Base-by-base conservation (phyloP, 2,329 filamentous ascomycete species). In the Phialemonium atrogriseum region DNA sequence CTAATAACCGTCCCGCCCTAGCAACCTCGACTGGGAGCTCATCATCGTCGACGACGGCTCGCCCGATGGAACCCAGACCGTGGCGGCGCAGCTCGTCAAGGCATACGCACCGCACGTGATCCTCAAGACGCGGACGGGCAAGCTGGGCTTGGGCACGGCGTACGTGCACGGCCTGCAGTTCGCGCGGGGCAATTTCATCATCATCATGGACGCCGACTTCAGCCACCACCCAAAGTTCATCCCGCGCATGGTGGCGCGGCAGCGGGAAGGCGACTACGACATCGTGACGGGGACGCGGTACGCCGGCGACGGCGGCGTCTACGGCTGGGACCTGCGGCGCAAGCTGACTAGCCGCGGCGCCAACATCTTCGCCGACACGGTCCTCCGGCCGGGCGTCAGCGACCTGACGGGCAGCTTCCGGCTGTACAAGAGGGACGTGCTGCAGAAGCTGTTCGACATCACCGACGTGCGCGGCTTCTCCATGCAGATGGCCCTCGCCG, bases 161-260 rank as follows among this genome's bases (percentile, higher is more conserved):
- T 96, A 96, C 64, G 85, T 95, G 23, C 88, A 95, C 61, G 89
- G 89, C 32, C 72, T 98, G 38, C 77, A 94, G 58, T 96, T 84
- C 55, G 82, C 73, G 15, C 87, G 79, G 14, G 91, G 91, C 50
- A 95, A 93, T 73, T 96, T 79, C 54, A 85, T 98, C 55, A 85
- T 98, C 69, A 98, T 98, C 73, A 98, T 98, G 91, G 91, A 98
- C 68, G 91, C 93, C 62, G 91, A 98, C 65, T 98, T 98, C 73
- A 86, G 78, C 48, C 91, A 98, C 67, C 91, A 98, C 70, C 91
- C 91, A 54, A 98, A 96, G 66, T 98, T 96, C 74, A 94, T 98
- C 61, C 80, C 88, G 33, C 70, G 80, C 54, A 96, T 98, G 86
- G 85, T 98, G 50, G 73, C 72, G 37, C 73, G 79, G 45, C 91